Evolutionary conservation across 2,329 filamentous ascomycete genomes (phyloP).

Genomic region (Chrysoporthe austroafricana): DNA sequence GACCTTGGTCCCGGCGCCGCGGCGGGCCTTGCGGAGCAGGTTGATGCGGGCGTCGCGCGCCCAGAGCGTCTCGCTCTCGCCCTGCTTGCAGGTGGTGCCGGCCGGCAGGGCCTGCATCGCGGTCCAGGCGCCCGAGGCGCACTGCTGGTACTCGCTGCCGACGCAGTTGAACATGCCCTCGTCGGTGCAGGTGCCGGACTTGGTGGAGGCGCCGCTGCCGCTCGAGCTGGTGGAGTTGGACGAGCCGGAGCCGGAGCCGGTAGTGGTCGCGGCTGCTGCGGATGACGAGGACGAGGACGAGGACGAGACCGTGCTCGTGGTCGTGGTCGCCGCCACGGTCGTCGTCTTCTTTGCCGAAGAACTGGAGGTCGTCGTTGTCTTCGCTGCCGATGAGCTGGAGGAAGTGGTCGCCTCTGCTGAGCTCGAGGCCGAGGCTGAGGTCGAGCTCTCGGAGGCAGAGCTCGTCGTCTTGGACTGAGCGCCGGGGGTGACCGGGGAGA

Average conservation of each 20-base stretch:
- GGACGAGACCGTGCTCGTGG: conserved; percentile 3
- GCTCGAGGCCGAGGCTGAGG: neutral
- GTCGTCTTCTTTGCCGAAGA: neutral
- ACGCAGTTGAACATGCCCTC: conserved; percentile 43
- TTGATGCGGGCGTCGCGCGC: conserved; percentile 5
- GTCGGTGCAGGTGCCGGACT: conserved; percentile 37
- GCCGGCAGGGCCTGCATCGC: conserved; percentile 35
- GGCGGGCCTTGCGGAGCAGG: conserved; percentile 15
- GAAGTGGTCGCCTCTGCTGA: conserved; percentile 5
- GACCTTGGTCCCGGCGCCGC: neutral
- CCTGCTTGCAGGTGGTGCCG: conserved; percentile 37
- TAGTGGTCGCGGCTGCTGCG: conserved; percentile 12
- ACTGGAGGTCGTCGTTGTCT: conserved; percentile 16
- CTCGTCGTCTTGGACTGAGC: neutral
- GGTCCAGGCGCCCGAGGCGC: conserved; percentile 39
- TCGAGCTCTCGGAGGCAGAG: neutral
- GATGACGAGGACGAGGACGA: conserved; percentile 7
- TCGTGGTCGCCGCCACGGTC: conserved; percentile 4
- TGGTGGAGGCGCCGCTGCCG: conserved; percentile 18
- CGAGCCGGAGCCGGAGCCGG: conserved; percentile 19
- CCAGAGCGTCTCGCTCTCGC: conserved; percentile 28
- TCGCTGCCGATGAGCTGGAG: conserved; percentile 8
- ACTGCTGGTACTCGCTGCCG: conserved; percentile 40
- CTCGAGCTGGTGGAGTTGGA: conserved; percentile 16
- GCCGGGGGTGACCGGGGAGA: conserved; percentile 9